These are phyloP conservation scores for Trichoderma orchidacearum DNA, from an alignment of 495 filamentous ascomycete species.

Conservation along the genomic window DNA sequence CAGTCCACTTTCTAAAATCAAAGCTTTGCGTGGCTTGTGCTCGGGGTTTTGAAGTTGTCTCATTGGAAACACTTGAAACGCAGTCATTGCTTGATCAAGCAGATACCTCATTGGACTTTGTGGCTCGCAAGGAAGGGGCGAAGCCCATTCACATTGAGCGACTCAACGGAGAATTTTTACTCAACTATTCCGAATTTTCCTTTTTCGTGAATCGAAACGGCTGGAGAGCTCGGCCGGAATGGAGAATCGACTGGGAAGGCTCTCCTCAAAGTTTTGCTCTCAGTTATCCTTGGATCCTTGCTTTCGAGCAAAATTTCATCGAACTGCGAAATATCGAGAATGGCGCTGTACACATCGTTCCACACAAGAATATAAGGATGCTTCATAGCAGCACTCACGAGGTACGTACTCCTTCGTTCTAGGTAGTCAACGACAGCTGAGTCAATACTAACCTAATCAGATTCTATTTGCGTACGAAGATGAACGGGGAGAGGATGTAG, in stretches of 20 bases:
- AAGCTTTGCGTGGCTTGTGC: slow-evolving; percentile 95
- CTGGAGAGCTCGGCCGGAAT: slow-evolving; percentile 90
- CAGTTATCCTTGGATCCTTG: slow-evolving; percentile 88
- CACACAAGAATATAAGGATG: slow-evolving; percentile 91
- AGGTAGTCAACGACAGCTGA: slow-evolving; percentile 1
- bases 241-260: slow-evolving; percentile 96
- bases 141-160: slow-evolving; percentile 97
- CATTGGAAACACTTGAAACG: slow-evolving; percentile 90
- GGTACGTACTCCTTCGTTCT: slow-evolving; percentile 39
- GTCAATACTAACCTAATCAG: slow-evolving; percentile 28
- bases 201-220: slow-evolving; percentile 99
- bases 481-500: slow-evolving; percentile 83
- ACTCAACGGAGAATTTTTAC: slow-evolving; percentile 87
- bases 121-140: slow-evolving; percentile 80
- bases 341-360: slow-evolving; percentile 85
- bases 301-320: slow-evolving; percentile 97
- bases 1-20: slow-evolving; percentile 92
- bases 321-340: slow-evolving; percentile 93
- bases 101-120: slow-evolving; percentile 95
- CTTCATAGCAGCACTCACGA: slow-evolving; percentile 91
- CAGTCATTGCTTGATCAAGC: slow-evolving; percentile 96
- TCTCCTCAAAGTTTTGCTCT: slow-evolving; percentile 82
- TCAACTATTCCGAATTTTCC: slow-evolving; percentile 96
- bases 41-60: slow-evolving; percentile 93
- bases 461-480: slow-evolving; percentile 96